Evolutionary conservation across 1,284 basidiomycete genomes (phyloP).

Genomic region (Mycena citricolor): DNA sequence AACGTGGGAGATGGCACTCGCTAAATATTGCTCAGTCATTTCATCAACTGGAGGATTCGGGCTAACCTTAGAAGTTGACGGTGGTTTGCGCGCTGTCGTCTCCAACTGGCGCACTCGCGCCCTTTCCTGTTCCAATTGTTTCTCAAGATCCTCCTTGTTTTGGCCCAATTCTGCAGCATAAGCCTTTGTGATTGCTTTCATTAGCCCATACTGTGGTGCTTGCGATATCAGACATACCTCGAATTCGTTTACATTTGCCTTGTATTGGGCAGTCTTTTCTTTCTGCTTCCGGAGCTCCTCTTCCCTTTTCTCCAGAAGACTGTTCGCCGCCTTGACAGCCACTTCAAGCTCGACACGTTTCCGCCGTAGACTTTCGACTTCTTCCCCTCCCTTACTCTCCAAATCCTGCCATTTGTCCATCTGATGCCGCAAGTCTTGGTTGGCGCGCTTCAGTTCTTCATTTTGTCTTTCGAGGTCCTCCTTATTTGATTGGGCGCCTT

Average conservation of each 20-base stretch:
- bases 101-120: conserved; percentile 46
- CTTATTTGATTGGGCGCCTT: conserved; percentile 52
- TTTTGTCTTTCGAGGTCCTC: conserved; percentile 54
- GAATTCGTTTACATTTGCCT: conserved; percentile 40
- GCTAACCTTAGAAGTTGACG: conserved; percentile 15
- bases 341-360: conserved; percentile 56
- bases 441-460: conserved; percentile 55
- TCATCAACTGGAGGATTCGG: not conserved
- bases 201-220: not conserved
- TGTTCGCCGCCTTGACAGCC: conserved; percentile 48
- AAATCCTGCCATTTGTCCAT: conserved; percentile 66
- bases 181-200: conserved; percentile 24
- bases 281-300: conserved; percentile 44
- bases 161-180: conserved; percentile 32
- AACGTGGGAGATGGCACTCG: conserved; percentile 13
- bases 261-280: conserved; percentile 44
- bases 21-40: conserved; percentile 1
- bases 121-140: conserved; percentile 38
- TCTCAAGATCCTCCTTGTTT: conserved; percentile 32
- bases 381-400: conserved; percentile 61
- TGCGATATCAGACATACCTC: conserved; percentile 37
- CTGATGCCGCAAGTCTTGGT: conserved; percentile 57
- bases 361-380: conserved; percentile 55
- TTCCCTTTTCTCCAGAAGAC: conserved; percentile 41
- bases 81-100: conserved; percentile 26